Conservation (phyloP, 2,329 filamentous ascomycete genomes). For the Zarea fungicola region DNA sequence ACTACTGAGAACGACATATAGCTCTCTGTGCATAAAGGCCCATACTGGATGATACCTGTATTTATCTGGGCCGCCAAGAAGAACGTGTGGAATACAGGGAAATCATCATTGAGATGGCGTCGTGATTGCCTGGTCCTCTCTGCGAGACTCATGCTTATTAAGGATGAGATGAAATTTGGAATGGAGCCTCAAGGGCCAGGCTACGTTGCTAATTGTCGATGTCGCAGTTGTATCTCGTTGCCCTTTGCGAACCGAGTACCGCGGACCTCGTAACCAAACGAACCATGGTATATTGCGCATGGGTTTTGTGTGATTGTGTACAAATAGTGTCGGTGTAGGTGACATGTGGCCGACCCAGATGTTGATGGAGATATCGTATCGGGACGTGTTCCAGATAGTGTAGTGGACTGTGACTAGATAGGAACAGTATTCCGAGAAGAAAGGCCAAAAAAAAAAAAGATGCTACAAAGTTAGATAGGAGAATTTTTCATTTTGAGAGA, state of each 20-base stretch:
- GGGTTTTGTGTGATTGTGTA: not conserved
- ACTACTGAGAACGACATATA: too few relatives aligned
- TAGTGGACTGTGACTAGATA: not conserved
- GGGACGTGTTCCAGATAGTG: not conserved
- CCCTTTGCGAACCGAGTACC: not conserved
- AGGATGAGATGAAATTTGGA: not conserved
- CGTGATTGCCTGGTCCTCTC: not conserved
- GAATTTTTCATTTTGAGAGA: not conserved
- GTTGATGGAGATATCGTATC: not conserved
- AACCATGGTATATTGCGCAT: not conserved
- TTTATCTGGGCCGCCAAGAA: too few relatives aligned
- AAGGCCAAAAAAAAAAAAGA: too few relatives aligned
- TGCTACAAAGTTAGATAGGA: not conserved
- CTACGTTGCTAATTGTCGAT: not conserved
- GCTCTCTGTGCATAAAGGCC: too few relatives aligned
- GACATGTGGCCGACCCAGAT: too few relatives aligned
- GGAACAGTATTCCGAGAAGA: not conserved
- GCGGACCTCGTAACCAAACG: too few relatives aligned
- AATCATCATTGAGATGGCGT: not conserved
- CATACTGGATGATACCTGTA: too few relatives aligned
- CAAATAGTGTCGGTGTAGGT: not conserved
- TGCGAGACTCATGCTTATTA: not conserved
- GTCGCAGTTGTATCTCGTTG: not conserved
- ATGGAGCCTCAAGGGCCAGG: not conserved
- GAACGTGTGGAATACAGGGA: too few relatives aligned